Conservation (phyloP, 768 basidiomycete genomes). For the Lyophyllum atratum region DNA sequence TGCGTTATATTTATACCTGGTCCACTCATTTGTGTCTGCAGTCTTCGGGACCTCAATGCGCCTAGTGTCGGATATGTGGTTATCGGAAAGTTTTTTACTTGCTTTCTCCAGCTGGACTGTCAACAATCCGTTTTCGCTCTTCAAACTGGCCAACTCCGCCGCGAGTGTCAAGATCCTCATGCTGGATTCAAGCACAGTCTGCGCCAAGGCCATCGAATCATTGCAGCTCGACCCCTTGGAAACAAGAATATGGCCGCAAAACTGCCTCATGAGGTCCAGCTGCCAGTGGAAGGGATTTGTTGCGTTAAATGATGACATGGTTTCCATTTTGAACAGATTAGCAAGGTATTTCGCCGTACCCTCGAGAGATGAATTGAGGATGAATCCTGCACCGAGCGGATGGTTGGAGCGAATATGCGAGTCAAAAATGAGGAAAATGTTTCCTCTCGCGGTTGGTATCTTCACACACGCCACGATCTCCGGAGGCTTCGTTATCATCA, state of each 20-base stretch:
- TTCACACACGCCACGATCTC: slow-evolving; percentile 63
- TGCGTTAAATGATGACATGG: slow-evolving; percentile 29
- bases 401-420: slow-evolving; percentile 64
- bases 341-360: slow-evolving; percentile 44
- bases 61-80: neutral
- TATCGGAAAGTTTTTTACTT: neutral
- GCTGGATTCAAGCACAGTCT: slow-evolving; percentile 50
- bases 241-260: slow-evolving; percentile 58
- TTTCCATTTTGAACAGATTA: slow-evolving; percentile 51
- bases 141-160: slow-evolving; percentile 39
- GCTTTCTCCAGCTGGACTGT: slow-evolving; percentile 1
- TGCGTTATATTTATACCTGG: too few species aligned
- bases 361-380: slow-evolving; percentile 49
- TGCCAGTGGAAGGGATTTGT: slow-evolving; percentile 51
- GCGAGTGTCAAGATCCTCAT: slow-evolving; percentile 45
- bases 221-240: slow-evolving; percentile 27
- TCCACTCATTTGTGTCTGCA: neutral
- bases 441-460: slow-evolving; percentile 29
- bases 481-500: slow-evolving; percentile 69
- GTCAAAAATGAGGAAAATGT: slow-evolving; percentile 63
- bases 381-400: slow-evolving; percentile 61
- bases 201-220: slow-evolving; percentile 20
- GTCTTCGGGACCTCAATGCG: neutral
- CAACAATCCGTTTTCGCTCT: slow-evolving; percentile 25
- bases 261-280: slow-evolving; percentile 60